Conservation (phyloP, 2,329 filamentous ascomycete species). For the Leptographium lundbergii region DNA sequence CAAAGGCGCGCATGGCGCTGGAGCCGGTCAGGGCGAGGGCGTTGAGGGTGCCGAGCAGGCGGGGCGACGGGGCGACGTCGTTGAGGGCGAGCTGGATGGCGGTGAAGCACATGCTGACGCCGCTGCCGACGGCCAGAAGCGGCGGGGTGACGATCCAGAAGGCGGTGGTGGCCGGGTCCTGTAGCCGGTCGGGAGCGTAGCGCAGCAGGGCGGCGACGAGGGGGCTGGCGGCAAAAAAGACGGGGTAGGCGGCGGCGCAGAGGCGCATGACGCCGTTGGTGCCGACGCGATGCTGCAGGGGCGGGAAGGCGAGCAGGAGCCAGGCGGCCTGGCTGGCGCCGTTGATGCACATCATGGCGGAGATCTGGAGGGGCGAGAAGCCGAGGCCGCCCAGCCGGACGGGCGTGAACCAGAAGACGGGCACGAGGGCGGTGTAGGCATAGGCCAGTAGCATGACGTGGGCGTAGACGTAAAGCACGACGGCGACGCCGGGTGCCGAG, state of each 20-base stretch:
- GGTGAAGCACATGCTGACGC: slow-evolving; percentile 58
- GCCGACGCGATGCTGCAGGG: slow-evolving; percentile 50
- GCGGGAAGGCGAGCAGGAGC: slow-evolving; percentile 59
- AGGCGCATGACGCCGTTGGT: slow-evolving; percentile 51
- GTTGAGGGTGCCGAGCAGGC: slow-evolving; percentile 58
- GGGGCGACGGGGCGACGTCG: slow-evolving; percentile 53
- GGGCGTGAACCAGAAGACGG: slow-evolving; percentile 56
- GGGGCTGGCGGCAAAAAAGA: slow-evolving; percentile 45
- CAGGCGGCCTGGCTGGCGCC: slow-evolving; percentile 58
- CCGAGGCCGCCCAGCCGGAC: slow-evolving; percentile 50
- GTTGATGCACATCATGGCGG: slow-evolving; percentile 48
- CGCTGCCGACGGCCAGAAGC: slow-evolving; percentile 40
- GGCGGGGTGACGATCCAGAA: slow-evolving; percentile 46
- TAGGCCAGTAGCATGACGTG: slow-evolving; percentile 58
- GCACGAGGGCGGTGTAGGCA: slow-evolving; percentile 56
- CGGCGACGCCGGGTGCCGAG: slow-evolving; percentile 48
- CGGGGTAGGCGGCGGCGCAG: slow-evolving; percentile 47
- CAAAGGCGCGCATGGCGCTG: slow-evolving; percentile 51
- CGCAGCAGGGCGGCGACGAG: slow-evolving; percentile 44
- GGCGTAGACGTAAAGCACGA: slow-evolving; percentile 52
- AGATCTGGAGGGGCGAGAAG: slow-evolving; percentile 51
- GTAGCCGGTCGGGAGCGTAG: slow-evolving; percentile 21
- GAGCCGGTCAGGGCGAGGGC: slow-evolving; percentile 50
- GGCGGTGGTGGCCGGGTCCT: slow-evolving; percentile 14
- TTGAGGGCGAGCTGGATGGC: slow-evolving; percentile 62